Conservation (phyloP, 192 early-diverging fungal genomes). For the Coemansia sp. region DNA sequence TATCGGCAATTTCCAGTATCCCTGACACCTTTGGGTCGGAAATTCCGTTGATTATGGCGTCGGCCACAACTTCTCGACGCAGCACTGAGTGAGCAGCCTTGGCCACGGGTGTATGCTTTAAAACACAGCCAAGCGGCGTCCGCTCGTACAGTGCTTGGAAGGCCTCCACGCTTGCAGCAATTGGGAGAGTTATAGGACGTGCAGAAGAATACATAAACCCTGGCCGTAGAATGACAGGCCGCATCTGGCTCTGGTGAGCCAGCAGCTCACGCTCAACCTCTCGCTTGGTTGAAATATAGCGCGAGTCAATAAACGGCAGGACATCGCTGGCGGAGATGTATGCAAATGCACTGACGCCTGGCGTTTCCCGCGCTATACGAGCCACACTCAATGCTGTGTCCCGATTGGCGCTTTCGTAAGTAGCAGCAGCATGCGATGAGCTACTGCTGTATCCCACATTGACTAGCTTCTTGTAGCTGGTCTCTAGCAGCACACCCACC, state of each 20-base stretch:
- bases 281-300: slow-evolving; percentile 72
- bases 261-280: slow-evolving; percentile 64
- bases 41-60: slow-evolving; percentile 36
- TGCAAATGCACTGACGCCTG: slow-evolving; percentile 57
- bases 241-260: slow-evolving; percentile 42
- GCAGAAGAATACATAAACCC: slow-evolving; percentile 63
- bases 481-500: slow-evolving; percentile 69
- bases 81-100: slow-evolving; percentile 44
- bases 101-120: slow-evolving; percentile 34
- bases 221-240: slow-evolving; percentile 58
- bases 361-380: slow-evolving; percentile 46
- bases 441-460: slow-evolving; percentile 30
- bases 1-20: slow-evolving; percentile 35
- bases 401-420: slow-evolving; percentile 66
- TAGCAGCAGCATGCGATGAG: slow-evolving; percentile 27
- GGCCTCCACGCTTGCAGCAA: slow-evolving; percentile 56
- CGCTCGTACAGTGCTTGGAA: slow-evolving; percentile 42
- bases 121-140: slow-evolving; percentile 34
- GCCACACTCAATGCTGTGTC: slow-evolving; percentile 67
- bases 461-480: slow-evolving; percentile 61
- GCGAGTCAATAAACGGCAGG: slow-evolving; percentile 60
- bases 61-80: slow-evolving; percentile 43
- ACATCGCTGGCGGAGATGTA: slow-evolving; percentile 69
- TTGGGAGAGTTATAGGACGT: slow-evolving; percentile 58
- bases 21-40: slow-evolving; percentile 26